Conservation (phyloP, 2,329 filamentous ascomycete species). For the Alternaria rosae region DNA sequence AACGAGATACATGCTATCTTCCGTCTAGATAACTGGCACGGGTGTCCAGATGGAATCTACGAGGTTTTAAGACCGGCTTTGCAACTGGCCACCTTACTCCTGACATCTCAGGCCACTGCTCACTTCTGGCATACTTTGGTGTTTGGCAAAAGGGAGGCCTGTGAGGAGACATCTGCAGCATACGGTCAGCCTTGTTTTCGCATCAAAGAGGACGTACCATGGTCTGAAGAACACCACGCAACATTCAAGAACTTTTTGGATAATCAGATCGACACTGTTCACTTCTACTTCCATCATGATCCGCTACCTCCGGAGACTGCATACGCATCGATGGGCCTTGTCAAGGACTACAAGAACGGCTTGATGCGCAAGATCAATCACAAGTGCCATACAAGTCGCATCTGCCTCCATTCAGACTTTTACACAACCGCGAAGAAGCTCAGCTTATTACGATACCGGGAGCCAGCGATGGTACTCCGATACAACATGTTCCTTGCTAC, state of each 20-base stretch:
- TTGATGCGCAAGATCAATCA: slow-evolving; percentile 44
- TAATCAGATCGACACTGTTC: slow-evolving; percentile 45
- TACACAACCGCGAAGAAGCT: slow-evolving; percentile 52
- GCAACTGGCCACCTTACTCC: slow-evolving; percentile 41
- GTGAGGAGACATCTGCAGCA: slow-evolving; percentile 37
- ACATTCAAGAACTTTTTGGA: slow-evolving; percentile 42
- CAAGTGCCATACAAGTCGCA: slow-evolving; percentile 48
- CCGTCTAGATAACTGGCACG: slow-evolving; percentile 50
- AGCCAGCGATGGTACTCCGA: slow-evolving; percentile 51
- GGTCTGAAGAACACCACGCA: slow-evolving; percentile 40
- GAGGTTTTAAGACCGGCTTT: slow-evolving; percentile 49
- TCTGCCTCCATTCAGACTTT: slow-evolving; percentile 51
- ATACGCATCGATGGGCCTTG: slow-evolving; percentile 49
- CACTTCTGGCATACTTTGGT: slow-evolving; percentile 50
- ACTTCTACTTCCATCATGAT: slow-evolving; percentile 50
- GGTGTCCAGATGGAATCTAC: slow-evolving; percentile 48
- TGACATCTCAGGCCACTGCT: slow-evolving; percentile 48
- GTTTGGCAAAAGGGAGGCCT: slow-evolving; percentile 46
- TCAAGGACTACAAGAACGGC: slow-evolving; percentile 49
- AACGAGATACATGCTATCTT: slow-evolving; percentile 50
- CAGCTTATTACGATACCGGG: slow-evolving; percentile 46
- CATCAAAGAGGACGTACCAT: slow-evolving; percentile 46
- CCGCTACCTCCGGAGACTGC: slow-evolving; percentile 46
- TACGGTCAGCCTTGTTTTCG: slow-evolving; percentile 46
- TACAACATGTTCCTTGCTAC: slow-evolving; percentile 52